phyloP scores from a whole-genome alignment of 177 flowering plant species.

The Tripterygium wilfordii region DNA sequence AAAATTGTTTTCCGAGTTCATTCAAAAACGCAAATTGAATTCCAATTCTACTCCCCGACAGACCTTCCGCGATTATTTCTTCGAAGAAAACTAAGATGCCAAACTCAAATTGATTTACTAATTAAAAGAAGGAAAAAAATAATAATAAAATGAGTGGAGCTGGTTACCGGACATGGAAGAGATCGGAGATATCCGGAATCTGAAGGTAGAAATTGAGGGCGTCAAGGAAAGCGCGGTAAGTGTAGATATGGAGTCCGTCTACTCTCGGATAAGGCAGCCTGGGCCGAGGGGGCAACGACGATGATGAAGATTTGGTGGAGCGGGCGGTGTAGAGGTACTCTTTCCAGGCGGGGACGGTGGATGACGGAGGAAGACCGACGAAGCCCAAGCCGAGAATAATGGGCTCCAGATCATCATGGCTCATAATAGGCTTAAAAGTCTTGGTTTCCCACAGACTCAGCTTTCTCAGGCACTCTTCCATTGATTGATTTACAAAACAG shows the following conservation, averaged over 20 bases:
- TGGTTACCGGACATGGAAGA: constrained; percentile 50
- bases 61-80: no score
- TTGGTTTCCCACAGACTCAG: constrained; percentile 55
- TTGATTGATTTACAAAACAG: no score
- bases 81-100: no score
- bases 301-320: no score
- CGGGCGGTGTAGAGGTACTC: constrained; percentile 28
- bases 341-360: constrained; percentile 22
- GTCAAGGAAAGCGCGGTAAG: constrained; percentile 57
- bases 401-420: constrained; percentile 67
- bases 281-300: constrained; percentile 21
- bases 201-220: constrained; percentile 47
- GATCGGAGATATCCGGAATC: constrained; percentile 39
- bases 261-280: constrained; percentile 53
- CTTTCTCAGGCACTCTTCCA: constrained; percentile 43
- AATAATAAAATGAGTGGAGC: neutral
- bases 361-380: constrained; percentile 19
- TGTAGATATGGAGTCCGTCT: constrained; percentile 57
- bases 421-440: constrained; percentile 57
- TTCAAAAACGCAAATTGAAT: no score
- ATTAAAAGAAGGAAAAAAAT: no score
- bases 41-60: no score
- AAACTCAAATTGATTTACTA: no score
- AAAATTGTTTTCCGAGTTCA: no score
- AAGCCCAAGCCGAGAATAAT: constrained; percentile 62